A percentile compares a stretch with the other conserved stretches of the same genome.
Evolutionary conservation across 1,284 basidiomycete species (phyloP).

Genomic region (Inonotus hispidus): DNA sequence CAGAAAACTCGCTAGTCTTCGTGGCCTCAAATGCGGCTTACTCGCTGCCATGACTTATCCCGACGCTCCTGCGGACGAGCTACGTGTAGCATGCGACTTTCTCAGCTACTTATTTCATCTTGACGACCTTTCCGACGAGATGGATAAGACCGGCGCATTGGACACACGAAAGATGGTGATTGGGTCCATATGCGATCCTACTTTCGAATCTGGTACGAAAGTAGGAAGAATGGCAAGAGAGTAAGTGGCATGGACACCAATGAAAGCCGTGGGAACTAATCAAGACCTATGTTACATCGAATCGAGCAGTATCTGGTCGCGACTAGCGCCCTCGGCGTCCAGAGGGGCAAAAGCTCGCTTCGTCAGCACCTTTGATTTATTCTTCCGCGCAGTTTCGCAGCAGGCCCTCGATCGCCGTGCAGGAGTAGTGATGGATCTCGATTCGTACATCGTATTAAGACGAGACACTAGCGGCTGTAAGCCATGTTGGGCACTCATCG

Average conservation of each 20-base stretch:
- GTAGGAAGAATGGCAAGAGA: slow-evolving; percentile 49
- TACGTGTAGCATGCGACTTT: slow-evolving; percentile 54
- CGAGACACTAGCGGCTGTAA: slow-evolving; percentile 44
- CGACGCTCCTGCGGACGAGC: slow-evolving; percentile 44
- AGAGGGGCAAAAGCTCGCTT: slow-evolving; percentile 26
- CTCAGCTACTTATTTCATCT: slow-evolving; percentile 50
- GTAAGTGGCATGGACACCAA: slow-evolving; percentile 30
- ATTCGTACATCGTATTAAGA: slow-evolving; percentile 41
- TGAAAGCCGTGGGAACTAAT: not conserved
- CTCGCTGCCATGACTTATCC: slow-evolving; percentile 59
- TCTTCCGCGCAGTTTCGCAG: slow-evolving; percentile 25
- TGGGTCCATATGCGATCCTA: slow-evolving; percentile 49
- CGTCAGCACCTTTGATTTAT: slow-evolving; percentile 26
- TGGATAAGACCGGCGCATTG: slow-evolving; percentile 47
- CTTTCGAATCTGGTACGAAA: slow-evolving; percentile 33
- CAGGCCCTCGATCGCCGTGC: slow-evolving; percentile 23
- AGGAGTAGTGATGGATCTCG: slow-evolving; percentile 34
- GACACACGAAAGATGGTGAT: slow-evolving; percentile 46
- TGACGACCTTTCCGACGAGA: slow-evolving; percentile 58
- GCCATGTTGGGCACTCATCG: slow-evolving; percentile 48
- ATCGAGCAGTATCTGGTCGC: slow-evolving; percentile 12
- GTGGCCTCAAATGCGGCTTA: slow-evolving; percentile 56
- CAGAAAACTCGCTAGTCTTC: slow-evolving; percentile 48
- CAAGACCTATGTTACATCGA: too few species aligned
- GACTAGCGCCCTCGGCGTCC: slow-evolving; percentile 4